Base-by-base conservation (phyloP, 176 grass and related monocot species). In the Tillandsia fasciculata region DNA sequence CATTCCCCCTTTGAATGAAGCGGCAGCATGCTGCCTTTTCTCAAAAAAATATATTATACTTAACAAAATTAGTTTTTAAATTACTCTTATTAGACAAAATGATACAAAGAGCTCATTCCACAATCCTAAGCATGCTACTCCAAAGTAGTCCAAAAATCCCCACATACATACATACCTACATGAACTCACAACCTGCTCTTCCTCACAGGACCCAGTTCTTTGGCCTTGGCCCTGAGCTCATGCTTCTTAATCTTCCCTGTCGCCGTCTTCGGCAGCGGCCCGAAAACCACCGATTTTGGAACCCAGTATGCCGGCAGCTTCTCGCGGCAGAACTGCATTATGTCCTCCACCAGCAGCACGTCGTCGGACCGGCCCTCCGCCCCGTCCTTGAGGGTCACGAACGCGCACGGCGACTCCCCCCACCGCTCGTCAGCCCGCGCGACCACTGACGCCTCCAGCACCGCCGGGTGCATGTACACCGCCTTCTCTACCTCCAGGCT, bases 381-480 rank as follows among this genome's bases (percentile, higher is more conserved):
- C 10, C 27, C 57, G 11, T 84, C 58, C 71, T 70, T 84, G 12
- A 76, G 50, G n/a, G 56, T 75, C 33, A 80, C 76, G 20, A 85
- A 80, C 2, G 72, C 77, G 26, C 82, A 84, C 10, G 82, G 82
- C 9, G 82, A 70, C 50, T 85, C 82, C 0, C 82, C 82, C 57
- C 77, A 85, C 14, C 64, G 51, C 20, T 85, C 72, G 2, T 85
- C 71, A 5, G 72, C 67, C 3, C 71, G 49, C n/a, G 51, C 77
- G 0, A 80, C 77, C 11, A 80, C 82, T 26, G 77, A 49, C 33
- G 47, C 82, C 53, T 80, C 82, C 26, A 76, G 65, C 6, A 85
- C 66, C n/a, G 64, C 65, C 8, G 70, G 75, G 50, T 79, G 70
- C 26, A 49, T 48, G 8, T 65, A 83, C 22, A 85, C 27, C 22